phyloP scores from a whole-genome alignment of 1,284 basidiomycete species.

The Trichosporon sp. region DNA sequence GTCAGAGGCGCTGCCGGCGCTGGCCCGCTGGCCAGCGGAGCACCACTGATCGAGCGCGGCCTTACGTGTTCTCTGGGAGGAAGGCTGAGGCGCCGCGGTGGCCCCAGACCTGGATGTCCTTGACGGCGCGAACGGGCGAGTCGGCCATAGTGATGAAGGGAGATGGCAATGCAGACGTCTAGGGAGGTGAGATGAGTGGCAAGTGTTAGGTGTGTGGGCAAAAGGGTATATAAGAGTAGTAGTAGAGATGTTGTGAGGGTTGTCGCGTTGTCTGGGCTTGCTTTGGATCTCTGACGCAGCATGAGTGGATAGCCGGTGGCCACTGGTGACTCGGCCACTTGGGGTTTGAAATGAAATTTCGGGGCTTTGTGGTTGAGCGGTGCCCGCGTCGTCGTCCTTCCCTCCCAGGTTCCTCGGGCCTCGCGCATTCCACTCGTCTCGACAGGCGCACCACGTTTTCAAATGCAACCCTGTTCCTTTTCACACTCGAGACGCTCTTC shows the following conservation, averaged over 20 bases:
- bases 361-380: not conserved
- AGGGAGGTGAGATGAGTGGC: not conserved
- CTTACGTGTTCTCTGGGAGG: slow-evolving; percentile 57
- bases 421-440: not conserved
- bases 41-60: slow-evolving; percentile 3
- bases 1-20: slow-evolving; percentile 26
- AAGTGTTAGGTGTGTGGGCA: too few relatives aligned
- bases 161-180: not conserved
- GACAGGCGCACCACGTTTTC: not conserved
- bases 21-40: slow-evolving; percentile 27
- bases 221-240: not conserved
- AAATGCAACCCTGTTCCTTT: slow-evolving; percentile 9
- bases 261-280: not conserved
- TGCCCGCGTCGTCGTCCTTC: slow-evolving; percentile 4
- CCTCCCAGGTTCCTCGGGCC: too few relatives aligned
- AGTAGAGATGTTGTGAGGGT: not conserved
- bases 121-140: slow-evolving; percentile 31
- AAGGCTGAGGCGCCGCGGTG: slow-evolving; percentile 79
- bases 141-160: not conserved
- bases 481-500: not conserved
- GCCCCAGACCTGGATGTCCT: slow-evolving; percentile 78
- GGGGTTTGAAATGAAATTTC: slow-evolving; percentile 1
- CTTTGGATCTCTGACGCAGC: too few relatives aligned
- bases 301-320: slow-evolving; percentile 11
- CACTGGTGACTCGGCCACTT: not conserved